Evolutionary conservation across 1,284 basidiomycete genomes (phyloP).

Genomic region (Cryptococcus depauperatus): DNA sequence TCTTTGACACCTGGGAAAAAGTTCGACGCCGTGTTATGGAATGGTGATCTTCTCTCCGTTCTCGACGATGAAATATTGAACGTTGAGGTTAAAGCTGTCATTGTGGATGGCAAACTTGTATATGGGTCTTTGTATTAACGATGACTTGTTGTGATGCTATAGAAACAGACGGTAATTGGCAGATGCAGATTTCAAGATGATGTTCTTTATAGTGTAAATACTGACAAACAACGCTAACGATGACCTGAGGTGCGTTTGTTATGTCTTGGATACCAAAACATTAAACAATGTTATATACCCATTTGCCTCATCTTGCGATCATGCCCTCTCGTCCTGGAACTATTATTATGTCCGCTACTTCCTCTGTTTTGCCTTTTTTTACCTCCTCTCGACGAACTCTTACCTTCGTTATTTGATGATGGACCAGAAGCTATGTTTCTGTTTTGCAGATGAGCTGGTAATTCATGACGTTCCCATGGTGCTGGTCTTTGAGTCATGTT

Average conservation of each 20-base stretch:
- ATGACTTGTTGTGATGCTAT: too few relatives aligned
- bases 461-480: background rate
- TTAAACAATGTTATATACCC: conserved; percentile 31
- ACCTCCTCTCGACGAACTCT: conserved; percentile 16
- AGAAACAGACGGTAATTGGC: too few relatives aligned
- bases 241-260: too few relatives aligned
- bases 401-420: conserved; percentile 1
- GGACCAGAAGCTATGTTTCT: background rate
- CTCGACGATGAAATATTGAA: conserved; percentile 57
- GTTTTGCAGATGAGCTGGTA: background rate
- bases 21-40: conserved; percentile 76
- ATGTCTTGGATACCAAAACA: too few relatives aligned
- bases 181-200: too few relatives aligned
- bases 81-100: conserved; percentile 65
- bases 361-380: conserved; percentile 36
- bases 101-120: conserved; percentile 65
- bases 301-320: conserved; percentile 44
- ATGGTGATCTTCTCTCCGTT: conserved; percentile 67
- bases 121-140: conserved; percentile 48
- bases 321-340: conserved; percentile 41
- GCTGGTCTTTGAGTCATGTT: conserved; percentile 9
- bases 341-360: conserved; percentile 43
- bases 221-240: too few relatives aligned
- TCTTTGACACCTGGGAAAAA: conserved; percentile 64
- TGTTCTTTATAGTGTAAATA: too few relatives aligned